Percentiles rank a stretch among this genome's conserved stretches.
Conservation (phyloP, 192 early-diverging fungal genomes). For the Blastocladiella britannica region DNA sequence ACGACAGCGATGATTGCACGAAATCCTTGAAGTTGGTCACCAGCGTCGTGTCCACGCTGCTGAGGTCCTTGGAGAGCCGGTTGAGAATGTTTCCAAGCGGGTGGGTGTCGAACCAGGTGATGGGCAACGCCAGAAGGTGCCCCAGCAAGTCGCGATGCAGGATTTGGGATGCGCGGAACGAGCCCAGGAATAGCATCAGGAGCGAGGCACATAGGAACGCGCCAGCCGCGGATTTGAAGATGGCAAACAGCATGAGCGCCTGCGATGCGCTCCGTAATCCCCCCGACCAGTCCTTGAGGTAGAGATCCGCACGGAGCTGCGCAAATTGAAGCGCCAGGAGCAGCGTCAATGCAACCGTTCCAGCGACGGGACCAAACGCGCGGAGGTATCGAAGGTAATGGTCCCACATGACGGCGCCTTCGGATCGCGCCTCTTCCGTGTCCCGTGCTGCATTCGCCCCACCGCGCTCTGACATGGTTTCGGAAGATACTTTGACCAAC, state of each 20-base stretch:
- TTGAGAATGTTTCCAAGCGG: background rate
- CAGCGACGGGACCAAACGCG: background rate
- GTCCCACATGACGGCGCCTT: background rate
- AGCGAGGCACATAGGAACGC: background rate
- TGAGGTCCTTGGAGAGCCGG: background rate
- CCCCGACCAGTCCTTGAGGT: background rate
- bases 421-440: background rate
- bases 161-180: background rate
- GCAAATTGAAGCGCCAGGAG: background rate
- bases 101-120: background rate
- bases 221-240: background rate
- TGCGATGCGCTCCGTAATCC: too few relatives aligned
- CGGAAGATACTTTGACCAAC: slow-evolving; percentile 5
- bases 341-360: background rate
- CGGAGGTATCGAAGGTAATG: slow-evolving; percentile 3
- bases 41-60: background rate
- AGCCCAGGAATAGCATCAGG: background rate
- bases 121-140: background rate
- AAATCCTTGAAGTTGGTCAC: background rate
- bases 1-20: too few relatives aligned
- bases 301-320: background rate
- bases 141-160: background rate
- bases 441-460: slow-evolving; percentile 1
- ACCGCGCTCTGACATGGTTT: slow-evolving; percentile 2
- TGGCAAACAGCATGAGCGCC: background rate